Evolutionary conservation across 1,139 yeast genomes (phyloP).

Genomic region (Yarrowia galli): DNA sequence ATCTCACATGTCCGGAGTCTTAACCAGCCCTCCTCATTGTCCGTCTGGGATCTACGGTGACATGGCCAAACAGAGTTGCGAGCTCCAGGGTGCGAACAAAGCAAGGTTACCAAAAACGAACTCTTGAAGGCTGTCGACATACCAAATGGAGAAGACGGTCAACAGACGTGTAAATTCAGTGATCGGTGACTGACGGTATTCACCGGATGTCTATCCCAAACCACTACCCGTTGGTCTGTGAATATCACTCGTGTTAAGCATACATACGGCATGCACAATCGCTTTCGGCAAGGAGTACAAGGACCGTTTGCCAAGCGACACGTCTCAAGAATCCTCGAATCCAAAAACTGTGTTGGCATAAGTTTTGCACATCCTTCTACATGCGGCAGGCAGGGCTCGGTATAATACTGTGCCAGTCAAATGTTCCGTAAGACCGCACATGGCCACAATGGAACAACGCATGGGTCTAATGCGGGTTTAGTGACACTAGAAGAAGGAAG

Average conservation of each 20-base stretch:
- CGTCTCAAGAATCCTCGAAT: background rate
- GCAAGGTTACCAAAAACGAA: conserved; percentile 20
- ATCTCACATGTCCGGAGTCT: conserved; percentile 13
- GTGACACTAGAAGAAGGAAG: background rate
- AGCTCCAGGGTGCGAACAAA: conserved; percentile 7
- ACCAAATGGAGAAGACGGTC: background rate
- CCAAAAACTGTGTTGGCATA: background rate
- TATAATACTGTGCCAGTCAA: too few species aligned
- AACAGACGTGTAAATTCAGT: background rate
- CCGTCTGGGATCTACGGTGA: background rate
- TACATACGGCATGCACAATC: conserved; percentile 5
- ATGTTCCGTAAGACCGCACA: background rate
- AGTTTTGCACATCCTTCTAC: conserved; percentile 19
- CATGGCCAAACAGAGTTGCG: conserved; percentile 12
- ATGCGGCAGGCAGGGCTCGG: conserved; percentile 18
- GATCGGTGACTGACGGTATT: background rate
- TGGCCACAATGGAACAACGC: background rate
- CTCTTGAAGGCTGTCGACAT: background rate
- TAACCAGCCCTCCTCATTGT: conserved; percentile 9
- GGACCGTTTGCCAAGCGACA: conserved; percentile 14
- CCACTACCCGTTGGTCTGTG: background rate
- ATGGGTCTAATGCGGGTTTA: background rate
- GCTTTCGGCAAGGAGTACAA: background rate
- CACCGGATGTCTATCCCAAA: background rate
- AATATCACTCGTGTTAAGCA: conserved; percentile 5